Evolutionary conservation across 768 basidiomycete species (phyloP).

Genomic region (Suillus plorans): DNA sequence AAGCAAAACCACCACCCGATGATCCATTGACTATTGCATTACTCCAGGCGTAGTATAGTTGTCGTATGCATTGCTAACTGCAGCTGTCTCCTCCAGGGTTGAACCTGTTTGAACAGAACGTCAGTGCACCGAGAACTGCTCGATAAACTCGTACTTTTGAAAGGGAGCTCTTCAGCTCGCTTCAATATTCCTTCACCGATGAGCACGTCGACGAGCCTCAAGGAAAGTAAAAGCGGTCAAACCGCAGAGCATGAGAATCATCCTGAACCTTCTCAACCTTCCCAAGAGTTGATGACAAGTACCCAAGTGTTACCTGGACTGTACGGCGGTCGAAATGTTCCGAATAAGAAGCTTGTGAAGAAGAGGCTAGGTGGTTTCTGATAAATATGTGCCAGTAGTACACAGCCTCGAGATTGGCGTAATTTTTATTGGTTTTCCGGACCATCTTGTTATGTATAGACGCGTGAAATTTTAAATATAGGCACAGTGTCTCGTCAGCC

Average conservation of each 20-base stretch:
- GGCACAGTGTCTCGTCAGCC: neutral
- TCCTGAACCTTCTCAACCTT: conserved; percentile 15
- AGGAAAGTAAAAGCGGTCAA: no score
- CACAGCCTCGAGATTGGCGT: neutral
- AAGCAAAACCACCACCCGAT: no score
- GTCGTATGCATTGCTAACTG: no score
- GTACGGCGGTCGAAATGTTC: conserved; percentile 59
- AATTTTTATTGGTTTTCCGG: neutral
- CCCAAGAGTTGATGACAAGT: conserved; percentile 52
- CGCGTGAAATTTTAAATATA: neutral
- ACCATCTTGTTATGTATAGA: neutral
- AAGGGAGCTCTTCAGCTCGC: no score
- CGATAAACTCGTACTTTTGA: no score
- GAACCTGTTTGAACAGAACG: no score
- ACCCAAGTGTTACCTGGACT: conserved; percentile 74
- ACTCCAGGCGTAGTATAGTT: no score
- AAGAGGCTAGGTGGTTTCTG: conserved; percentile 79
- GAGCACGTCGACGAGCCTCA: no score
- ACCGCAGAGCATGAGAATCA: conserved; percentile 15
- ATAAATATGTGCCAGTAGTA: conserved; percentile 21
- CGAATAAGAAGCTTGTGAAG: conserved; percentile 52
- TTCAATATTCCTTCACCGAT: no score
- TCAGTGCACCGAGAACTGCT: no score
- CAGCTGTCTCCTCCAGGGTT: no score
- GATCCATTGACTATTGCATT: no score